phyloP scores from a whole-genome alignment of 2,329 filamentous ascomycete genomes.

The Dactylellina parvicollis region DNA sequence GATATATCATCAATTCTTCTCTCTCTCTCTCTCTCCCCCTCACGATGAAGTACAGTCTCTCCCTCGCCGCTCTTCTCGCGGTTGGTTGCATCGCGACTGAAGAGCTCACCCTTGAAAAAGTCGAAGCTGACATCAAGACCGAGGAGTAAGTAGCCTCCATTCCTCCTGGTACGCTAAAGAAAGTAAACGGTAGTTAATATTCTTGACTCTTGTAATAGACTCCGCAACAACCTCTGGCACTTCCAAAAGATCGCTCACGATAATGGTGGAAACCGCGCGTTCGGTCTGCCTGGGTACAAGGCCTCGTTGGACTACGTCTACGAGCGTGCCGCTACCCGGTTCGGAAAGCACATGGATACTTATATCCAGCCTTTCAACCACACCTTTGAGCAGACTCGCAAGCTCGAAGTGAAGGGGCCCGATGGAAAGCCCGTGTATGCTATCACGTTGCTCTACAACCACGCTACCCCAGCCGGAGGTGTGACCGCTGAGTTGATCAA shows the following conservation, averaged over 20 bases:
- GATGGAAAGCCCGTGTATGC: conserved; percentile 64
- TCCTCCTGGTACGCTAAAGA: background rate
- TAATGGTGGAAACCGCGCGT: conserved; percentile 71
- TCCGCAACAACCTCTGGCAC: conserved; percentile 67
- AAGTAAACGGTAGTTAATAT: background rate
- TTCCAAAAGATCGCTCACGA: conserved; percentile 68
- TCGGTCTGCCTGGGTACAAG: conserved; percentile 70
- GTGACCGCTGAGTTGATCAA: conserved; percentile 62
- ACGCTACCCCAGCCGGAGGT: conserved; percentile 63
- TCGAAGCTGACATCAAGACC: conserved; percentile 62
- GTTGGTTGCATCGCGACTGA: conserved; percentile 58
- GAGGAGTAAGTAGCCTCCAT: conserved; percentile 59
- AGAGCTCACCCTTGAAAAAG: conserved; percentile 61
- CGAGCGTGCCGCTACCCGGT: conserved; percentile 60
- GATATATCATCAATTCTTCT: too few species aligned
- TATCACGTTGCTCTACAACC: conserved; percentile 65
- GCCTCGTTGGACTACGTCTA: conserved; percentile 71
- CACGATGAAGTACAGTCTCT: conserved; percentile 43
- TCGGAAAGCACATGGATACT: conserved; percentile 63
- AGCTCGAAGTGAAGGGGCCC: conserved; percentile 64
- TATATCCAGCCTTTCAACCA: conserved; percentile 65
- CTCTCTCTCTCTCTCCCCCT: background rate
- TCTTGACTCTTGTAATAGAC: conserved; percentile 59
- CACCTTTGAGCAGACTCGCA: conserved; percentile 63
- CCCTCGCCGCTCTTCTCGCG: conserved; percentile 27